Evolutionary conservation across 2,329 filamentous ascomycete genomes (phyloP).

Genomic region (Lasiodiplodia sp.): DNA sequence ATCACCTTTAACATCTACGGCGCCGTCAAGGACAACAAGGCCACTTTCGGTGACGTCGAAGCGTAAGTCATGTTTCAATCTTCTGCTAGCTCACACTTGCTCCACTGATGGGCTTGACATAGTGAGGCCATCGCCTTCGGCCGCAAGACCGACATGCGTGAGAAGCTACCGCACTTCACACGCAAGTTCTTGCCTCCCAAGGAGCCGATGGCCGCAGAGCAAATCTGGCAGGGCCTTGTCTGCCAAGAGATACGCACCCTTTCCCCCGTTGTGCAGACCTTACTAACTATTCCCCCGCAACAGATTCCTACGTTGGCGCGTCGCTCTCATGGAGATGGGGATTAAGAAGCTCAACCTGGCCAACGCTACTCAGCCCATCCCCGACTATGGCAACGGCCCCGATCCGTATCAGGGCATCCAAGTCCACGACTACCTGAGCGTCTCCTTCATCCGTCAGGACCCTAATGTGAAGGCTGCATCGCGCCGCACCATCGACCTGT

Average conservation of each 20-base stretch:
- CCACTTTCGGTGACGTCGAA: conserved; percentile 81
- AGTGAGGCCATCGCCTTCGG: conserved; percentile 8
- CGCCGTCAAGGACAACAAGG: conserved; percentile 78
- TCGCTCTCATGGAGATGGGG: conserved; percentile 88
- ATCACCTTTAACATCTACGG: conserved; percentile 96
- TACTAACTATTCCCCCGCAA: conserved; percentile 5
- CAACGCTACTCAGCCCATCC: conserved; percentile 73
- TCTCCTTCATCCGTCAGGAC: conserved; percentile 86
- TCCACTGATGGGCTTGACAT: conserved; percentile 6
- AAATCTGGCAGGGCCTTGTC: background rate
- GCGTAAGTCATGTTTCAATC: conserved; percentile 65
- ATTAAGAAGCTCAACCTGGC: conserved; percentile 75
- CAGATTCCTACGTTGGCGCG: conserved; percentile 89
- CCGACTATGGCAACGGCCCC: conserved; percentile 67
- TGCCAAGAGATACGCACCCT: conserved; percentile 9
- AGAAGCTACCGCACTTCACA: background rate
- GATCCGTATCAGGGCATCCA: conserved; percentile 93
- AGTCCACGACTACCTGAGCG: conserved; percentile 89
- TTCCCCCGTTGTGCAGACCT: background rate
- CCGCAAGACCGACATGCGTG: background rate
- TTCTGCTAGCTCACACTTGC: background rate
- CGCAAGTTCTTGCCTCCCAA: background rate
- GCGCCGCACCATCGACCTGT: conserved; percentile 80
- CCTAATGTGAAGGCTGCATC: conserved; percentile 77
- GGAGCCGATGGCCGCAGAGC: background rate